Conservation (phyloP, 257 asterid genomes). For the Rauvolfia tetraphylla region DNA sequence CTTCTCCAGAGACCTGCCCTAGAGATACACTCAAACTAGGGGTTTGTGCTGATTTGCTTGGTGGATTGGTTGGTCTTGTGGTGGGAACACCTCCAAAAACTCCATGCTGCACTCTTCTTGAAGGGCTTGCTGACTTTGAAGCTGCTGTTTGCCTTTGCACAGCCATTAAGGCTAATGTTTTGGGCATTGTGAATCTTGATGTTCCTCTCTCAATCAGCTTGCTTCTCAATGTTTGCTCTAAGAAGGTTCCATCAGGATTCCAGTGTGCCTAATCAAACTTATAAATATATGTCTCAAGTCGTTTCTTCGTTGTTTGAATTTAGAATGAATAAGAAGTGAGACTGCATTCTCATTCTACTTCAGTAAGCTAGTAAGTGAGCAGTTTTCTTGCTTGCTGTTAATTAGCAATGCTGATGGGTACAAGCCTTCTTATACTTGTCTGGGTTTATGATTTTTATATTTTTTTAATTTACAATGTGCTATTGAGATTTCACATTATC, state of each 20-base stretch:
- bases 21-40: slow-evolving; percentile 17
- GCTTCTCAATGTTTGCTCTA: slow-evolving; percentile 12
- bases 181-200: slow-evolving; percentile 22
- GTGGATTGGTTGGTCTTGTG: neutral
- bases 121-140: slow-evolving; percentile 23
- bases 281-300: too few species aligned
- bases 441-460: too few species aligned
- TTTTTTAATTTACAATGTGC: too few species aligned
- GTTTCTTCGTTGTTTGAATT: too few species aligned
- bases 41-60: slow-evolving; percentile 12
- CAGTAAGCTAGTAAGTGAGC: too few species aligned
- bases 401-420: too few species aligned
- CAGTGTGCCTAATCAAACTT: slow-evolving; percentile 11
- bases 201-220: slow-evolving; percentile 6
- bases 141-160: slow-evolving; percentile 29
- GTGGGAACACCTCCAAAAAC: neutral
- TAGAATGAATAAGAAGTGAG: too few species aligned
- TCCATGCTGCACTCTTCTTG: slow-evolving; percentile 16
- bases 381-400: too few species aligned
- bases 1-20: slow-evolving; percentile 14
- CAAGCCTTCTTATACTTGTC: too few species aligned
- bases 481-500: too few species aligned
- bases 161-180: slow-evolving; percentile 24
- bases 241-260: slow-evolving; percentile 24
- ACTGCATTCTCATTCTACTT: too few species aligned